Evolutionary conservation across 2,329 filamentous ascomycete genomes (phyloP).

Genomic region (Hymenoscyphus albidus): DNA sequence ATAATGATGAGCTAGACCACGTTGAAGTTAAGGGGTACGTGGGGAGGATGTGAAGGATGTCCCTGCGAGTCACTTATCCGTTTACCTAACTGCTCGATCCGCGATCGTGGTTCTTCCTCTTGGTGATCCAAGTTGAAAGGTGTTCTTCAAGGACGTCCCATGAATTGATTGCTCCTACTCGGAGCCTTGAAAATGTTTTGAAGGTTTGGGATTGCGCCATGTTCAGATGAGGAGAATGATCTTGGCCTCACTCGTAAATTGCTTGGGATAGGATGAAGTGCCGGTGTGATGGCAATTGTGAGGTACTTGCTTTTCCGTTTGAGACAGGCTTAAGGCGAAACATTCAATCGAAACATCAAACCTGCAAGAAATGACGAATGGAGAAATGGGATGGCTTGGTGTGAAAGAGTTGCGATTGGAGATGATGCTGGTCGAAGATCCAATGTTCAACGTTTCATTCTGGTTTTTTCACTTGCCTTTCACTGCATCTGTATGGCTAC

Average conservation of each 20-base stretch:
- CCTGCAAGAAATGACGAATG: not conserved
- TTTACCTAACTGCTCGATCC: not conserved
- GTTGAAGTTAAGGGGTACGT: not conserved
- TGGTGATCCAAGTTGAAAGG: not conserved
- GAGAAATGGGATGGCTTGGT: not conserved
- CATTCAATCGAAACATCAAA: not conserved
- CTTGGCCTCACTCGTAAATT: not conserved
- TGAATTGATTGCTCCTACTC: not conserved
- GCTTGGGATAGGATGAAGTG: not conserved
- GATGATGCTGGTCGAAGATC: not conserved
- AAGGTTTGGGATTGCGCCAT: not conserved
- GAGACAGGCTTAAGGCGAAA: not conserved
- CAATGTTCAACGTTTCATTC: not conserved
- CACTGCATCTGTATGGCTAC: constrained; percentile 2
- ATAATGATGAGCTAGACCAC: not conserved
- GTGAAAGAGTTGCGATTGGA: not conserved
- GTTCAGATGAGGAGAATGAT: not conserved
- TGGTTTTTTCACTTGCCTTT: not conserved
- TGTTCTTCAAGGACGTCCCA: not conserved
- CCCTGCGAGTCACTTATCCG: not conserved
- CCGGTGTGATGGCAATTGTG: not conserved
- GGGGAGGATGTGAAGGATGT: not conserved
- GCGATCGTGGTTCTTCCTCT: not conserved
- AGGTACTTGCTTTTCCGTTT: not conserved
- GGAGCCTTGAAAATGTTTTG: not conserved